Conservation (phyloP, 257 asterid species). For the Marsdenia floribunda region DNA sequence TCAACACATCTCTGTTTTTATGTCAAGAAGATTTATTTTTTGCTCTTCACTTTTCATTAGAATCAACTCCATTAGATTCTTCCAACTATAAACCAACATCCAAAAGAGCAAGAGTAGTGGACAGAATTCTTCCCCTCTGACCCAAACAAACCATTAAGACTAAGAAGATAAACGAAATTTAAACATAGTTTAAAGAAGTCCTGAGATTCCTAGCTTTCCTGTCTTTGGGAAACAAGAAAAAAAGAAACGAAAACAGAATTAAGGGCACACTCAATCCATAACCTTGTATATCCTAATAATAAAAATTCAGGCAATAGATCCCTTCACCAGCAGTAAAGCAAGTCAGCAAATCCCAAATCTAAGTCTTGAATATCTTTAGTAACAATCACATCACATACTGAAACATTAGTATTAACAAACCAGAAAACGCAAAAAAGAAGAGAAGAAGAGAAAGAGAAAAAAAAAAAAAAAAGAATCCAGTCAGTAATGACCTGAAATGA, state of each 20-base stretch:
- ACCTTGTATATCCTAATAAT: not conserved
- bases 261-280: not conserved
- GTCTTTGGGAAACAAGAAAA: not conserved
- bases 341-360: not conserved
- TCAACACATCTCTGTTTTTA: too few species aligned
- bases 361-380: not conserved
- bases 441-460: too few species aligned
- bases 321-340: not conserved
- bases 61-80: not conserved
- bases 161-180: not conserved
- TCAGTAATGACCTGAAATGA: conserved; percentile 27
- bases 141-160: not conserved
- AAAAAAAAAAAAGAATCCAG: not conserved
- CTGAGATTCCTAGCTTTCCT: not conserved
- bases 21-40: not conserved
- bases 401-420: not conserved
- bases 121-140: not conserved
- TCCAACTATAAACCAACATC: not conserved
- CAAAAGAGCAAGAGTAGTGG: not conserved
- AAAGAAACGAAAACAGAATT: not conserved
- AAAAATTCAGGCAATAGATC: not conserved
- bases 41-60: not conserved
- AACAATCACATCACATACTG: not conserved
- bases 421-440: too few species aligned
- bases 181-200: not conserved